Conservation (phyloP, 495 filamentous ascomycete genomes). For the Xylaria longipes region DNA sequence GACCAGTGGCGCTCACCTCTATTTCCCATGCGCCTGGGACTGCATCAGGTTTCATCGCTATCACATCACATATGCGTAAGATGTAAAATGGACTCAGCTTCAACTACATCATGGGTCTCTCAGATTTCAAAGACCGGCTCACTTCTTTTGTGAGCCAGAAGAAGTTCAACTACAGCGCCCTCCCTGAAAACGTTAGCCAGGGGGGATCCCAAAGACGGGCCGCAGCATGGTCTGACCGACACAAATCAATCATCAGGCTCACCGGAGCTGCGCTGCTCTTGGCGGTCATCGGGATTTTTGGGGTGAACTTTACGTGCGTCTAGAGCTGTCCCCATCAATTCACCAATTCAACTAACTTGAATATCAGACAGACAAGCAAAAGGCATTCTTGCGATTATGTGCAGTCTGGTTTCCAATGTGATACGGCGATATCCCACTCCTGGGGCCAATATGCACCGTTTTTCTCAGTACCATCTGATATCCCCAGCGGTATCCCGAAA, state of each 20-base stretch:
- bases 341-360: not conserved
- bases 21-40: not conserved
- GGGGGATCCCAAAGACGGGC: not conserved
- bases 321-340: not conserved
- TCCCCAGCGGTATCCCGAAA: slow-evolving; percentile 61
- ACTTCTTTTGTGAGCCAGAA: slow-evolving; percentile 28
- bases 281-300: slow-evolving; percentile 15
- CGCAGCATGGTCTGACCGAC: slow-evolving; percentile 30
- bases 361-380: slow-evolving; percentile 29
- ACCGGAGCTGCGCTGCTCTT: slow-evolving; percentile 23
- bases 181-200: slow-evolving; percentile 25
- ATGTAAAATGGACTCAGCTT: slow-evolving; percentile 10
- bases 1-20: not conserved
- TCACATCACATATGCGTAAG: not conserved
- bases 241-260: slow-evolving; percentile 16
- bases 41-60: not conserved
- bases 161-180: slow-evolving; percentile 35
- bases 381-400: slow-evolving; percentile 62
- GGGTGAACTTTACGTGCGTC: slow-evolving; percentile 18
- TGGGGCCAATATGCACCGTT: slow-evolving; percentile 92
- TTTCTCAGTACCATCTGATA: slow-evolving; percentile 71
- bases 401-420: slow-evolving; percentile 64
- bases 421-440: slow-evolving; percentile 61
- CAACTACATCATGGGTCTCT: slow-evolving; percentile 24
- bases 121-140: slow-evolving; percentile 12